A percentile compares a stretch with the other conserved stretches of the same genome.
Conservation (phyloP, 192 early-diverging fungal species). For the Helicostylum pulchrum region DNA sequence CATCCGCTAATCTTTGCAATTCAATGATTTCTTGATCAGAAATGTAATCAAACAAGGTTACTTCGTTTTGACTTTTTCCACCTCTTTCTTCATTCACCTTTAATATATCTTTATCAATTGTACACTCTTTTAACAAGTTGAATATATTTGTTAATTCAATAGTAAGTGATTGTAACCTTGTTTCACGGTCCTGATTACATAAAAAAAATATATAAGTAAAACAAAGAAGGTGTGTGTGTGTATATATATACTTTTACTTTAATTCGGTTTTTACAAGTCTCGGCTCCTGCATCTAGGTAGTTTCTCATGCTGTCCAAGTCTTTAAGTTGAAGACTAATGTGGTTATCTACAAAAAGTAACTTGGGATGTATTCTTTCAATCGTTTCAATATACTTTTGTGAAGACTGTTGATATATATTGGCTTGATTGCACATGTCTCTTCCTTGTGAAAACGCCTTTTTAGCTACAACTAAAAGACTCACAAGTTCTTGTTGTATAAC, state of each 20-base stretch:
- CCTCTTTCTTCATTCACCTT: conserved; percentile 10
- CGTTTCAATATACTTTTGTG: conserved; percentile 17
- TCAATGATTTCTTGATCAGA: conserved; percentile 38
- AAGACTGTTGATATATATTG: conserved; percentile 18
- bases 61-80: neutral
- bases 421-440: conserved; percentile 32
- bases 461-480: conserved; percentile 25
- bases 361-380: conserved; percentile 36
- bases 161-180: conserved; percentile 18
- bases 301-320: conserved; percentile 26
- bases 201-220: neutral
- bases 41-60: conserved; percentile 36
- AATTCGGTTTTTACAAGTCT: conserved; percentile 4
- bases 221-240: neutral
- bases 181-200: conserved; percentile 18
- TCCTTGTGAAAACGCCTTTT: conserved; percentile 30
- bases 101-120: conserved; percentile 29
- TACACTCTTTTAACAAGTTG: conserved; percentile 19
- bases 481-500: conserved; percentile 36
- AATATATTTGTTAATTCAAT: conserved; percentile 28
- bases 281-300: conserved; percentile 15
- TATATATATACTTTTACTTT: conserved; percentile 19
- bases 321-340: conserved; percentile 26
- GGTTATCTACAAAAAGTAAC: conserved; percentile 26
- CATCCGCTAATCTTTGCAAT: conserved; percentile 30